These are phyloP conservation scores for Hypoxylon trugodes DNA, from an alignment of 495 filamentous ascomycete species.

Conservation along the genomic window DNA sequence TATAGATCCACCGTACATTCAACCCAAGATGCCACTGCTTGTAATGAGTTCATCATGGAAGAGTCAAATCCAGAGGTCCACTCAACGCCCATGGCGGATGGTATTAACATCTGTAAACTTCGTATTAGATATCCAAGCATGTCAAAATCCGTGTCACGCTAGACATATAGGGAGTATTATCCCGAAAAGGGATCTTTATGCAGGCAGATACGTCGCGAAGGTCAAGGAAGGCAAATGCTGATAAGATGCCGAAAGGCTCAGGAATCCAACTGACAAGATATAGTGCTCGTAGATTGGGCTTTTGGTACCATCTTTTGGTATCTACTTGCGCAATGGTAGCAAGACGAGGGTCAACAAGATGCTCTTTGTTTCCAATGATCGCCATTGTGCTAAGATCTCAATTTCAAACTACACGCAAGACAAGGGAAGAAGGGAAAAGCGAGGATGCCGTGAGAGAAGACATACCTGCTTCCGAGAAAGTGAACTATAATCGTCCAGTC, in stretches of 20 bases:
- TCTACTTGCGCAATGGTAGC: slow-evolving; percentile 49
- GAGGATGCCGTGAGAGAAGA: not conserved
- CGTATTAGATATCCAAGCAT: slow-evolving; percentile 5
- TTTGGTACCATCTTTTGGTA: slow-evolving; percentile 61
- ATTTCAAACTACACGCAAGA: too few species aligned
- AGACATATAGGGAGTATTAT: not conserved
- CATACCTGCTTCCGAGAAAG: not conserved
- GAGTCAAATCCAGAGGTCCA: slow-evolving; percentile 70
- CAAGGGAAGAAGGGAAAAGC: not conserved
- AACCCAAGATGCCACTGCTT: slow-evolving; percentile 61
- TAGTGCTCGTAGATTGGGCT: slow-evolving; percentile 60
- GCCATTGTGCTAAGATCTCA: slow-evolving; percentile 24
- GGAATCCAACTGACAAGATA: slow-evolving; percentile 48
- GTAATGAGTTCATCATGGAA: slow-evolving; percentile 66
- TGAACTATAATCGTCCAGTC: not conserved
- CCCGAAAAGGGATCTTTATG: too few species aligned
- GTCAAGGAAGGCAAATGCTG: too few species aligned
- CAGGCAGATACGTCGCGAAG: too few species aligned
- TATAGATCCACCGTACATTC: slow-evolving; percentile 47
- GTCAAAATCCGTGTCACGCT: not conserved
- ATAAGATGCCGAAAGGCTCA: too few species aligned
- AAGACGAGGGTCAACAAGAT: slow-evolving; percentile 35
- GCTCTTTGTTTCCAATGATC: slow-evolving; percentile 34
- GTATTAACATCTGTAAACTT: slow-evolving; percentile 52
- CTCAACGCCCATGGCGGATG: slow-evolving; percentile 65